A percentile compares a stretch with the other conserved stretches of the same genome.
Evolutionary conservation across 2,329 filamentous ascomycete species (phyloP).

Genomic region (Verruconis gallopava): DNA sequence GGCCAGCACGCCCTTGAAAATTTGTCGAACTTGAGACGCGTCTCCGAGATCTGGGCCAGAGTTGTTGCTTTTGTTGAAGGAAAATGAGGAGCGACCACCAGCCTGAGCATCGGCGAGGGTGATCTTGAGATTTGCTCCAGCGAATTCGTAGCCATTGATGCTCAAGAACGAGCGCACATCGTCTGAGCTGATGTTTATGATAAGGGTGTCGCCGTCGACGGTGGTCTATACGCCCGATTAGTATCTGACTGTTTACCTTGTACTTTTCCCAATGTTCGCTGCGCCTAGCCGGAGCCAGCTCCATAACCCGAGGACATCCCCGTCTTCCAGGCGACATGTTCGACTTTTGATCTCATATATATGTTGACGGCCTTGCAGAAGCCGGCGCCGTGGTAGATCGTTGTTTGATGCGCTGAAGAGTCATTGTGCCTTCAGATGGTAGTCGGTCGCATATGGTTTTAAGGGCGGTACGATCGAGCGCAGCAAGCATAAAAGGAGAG

Average conservation of each 20-base stretch:
- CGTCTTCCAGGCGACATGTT: not conserved
- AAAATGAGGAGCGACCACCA: slow-evolving; percentile 22
- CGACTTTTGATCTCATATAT: not conserved
- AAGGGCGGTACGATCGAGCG: not conserved
- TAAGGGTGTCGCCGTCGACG: slow-evolving; percentile 23
- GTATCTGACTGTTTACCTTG: slow-evolving; percentile 1
- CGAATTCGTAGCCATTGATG: slow-evolving; percentile 29
- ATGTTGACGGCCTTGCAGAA: slow-evolving; percentile 6
- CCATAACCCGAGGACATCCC: not conserved
- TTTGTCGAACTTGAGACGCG: slow-evolving; percentile 49
- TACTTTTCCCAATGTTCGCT: slow-evolving; percentile 1
- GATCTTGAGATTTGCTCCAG: slow-evolving; percentile 25
- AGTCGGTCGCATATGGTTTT: not conserved
- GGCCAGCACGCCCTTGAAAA: slow-evolving; percentile 57
- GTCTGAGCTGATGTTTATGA: slow-evolving; percentile 24
- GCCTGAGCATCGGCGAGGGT: slow-evolving; percentile 14
- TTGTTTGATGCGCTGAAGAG: not conserved
- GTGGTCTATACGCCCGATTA: slow-evolving; percentile 16
- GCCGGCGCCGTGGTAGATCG: slow-evolving; percentile 7
- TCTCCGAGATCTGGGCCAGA: slow-evolving; percentile 19
- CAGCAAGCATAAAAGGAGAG: slow-evolving; percentile 1
- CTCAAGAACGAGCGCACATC: slow-evolving; percentile 23
- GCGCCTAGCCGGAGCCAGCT: not conserved
- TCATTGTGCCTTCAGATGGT: not conserved
- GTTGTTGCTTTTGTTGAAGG: slow-evolving; percentile 33